phyloP scores from a whole-genome alignment of 768 basidiomycete genomes.

The Pleurotus salmoneostramineus region DNA sequence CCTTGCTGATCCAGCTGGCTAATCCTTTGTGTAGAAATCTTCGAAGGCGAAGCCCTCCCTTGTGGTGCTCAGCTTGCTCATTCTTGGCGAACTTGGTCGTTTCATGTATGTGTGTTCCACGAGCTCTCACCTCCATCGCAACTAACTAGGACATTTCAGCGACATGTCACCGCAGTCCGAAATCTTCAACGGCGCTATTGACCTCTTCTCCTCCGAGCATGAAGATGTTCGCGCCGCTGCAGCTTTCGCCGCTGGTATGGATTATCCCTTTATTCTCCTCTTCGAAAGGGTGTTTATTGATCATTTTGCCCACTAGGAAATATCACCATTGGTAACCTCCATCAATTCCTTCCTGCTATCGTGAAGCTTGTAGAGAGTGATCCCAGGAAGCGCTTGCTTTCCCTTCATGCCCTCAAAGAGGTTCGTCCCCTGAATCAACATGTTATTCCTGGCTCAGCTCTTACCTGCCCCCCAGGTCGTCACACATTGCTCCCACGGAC shows the following conservation, averaged over 20 bases:
- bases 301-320: slow-evolving; percentile 55
- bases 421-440: slow-evolving; percentile 29
- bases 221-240: slow-evolving; percentile 90
- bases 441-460: not conserved
- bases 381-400: slow-evolving; percentile 74
- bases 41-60: slow-evolving; percentile 65
- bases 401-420: slow-evolving; percentile 93
- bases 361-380: slow-evolving; percentile 75
- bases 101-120: slow-evolving; percentile 57
- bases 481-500: slow-evolving; percentile 81
- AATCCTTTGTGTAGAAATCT: slow-evolving; percentile 26
- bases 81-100: slow-evolving; percentile 91
- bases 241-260: slow-evolving; percentile 83
- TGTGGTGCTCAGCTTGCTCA: slow-evolving; percentile 79
- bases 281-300: not conserved
- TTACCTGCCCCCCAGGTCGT: slow-evolving; percentile 57
- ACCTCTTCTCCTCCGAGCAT: slow-evolving; percentile 70
- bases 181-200: slow-evolving; percentile 72
- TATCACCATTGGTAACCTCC: slow-evolving; percentile 90
- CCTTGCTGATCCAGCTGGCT: not conserved
- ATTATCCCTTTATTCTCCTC: not conserved
- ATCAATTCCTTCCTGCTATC: slow-evolving; percentile 82
- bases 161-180: slow-evolving; percentile 82
- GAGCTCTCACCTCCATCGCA: not conserved
- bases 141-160: slow-evolving; percentile 34